Conservation (phyloP, 768 basidiomycete species). For the Tricholoma sp. region DNA sequence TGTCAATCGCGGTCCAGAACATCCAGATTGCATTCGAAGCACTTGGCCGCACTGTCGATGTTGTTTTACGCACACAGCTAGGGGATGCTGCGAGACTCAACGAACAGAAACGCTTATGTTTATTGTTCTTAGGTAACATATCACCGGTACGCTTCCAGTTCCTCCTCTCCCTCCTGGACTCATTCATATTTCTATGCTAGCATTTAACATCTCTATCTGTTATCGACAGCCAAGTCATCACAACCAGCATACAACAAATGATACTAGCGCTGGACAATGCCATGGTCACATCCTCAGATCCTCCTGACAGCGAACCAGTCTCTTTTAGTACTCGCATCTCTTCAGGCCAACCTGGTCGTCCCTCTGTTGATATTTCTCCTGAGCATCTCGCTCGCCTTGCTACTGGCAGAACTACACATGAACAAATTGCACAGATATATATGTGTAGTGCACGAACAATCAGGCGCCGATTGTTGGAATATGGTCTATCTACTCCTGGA, state of each 20-base stretch:
- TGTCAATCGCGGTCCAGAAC: constrained; percentile 8
- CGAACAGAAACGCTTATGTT: constrained; percentile 8
- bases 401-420: constrained; percentile 1
- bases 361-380: constrained; percentile 1
- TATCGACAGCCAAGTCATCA: not conserved
- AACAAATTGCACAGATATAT: constrained; percentile 7
- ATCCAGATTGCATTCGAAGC: constrained; percentile 6
- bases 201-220: not conserved
- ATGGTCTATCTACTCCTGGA: constrained; percentile 8
- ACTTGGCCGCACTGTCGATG: constrained; percentile 2
- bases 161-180: not conserved
- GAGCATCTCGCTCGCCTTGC: constrained; percentile 6
- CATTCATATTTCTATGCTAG: not conserved
- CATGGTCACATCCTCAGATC: not conserved
- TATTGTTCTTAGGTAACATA: constrained; percentile 3
- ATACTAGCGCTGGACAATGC: not conserved
- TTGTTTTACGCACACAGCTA: constrained; percentile 7
- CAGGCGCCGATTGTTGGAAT: constrained; percentile 11
- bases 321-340: not conserved
- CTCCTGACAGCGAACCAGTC: not conserved
- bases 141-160: not conserved
- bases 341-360: not conserved
- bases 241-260: not conserved
- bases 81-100: constrained; percentile 13
- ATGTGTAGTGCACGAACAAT: constrained; percentile 12